A percentile compares a stretch with the other conserved stretches of the same genome.
Evolutionary conservation across 139 green algal species (phyloP).

Genomic region (Closterium sp.): DNA sequence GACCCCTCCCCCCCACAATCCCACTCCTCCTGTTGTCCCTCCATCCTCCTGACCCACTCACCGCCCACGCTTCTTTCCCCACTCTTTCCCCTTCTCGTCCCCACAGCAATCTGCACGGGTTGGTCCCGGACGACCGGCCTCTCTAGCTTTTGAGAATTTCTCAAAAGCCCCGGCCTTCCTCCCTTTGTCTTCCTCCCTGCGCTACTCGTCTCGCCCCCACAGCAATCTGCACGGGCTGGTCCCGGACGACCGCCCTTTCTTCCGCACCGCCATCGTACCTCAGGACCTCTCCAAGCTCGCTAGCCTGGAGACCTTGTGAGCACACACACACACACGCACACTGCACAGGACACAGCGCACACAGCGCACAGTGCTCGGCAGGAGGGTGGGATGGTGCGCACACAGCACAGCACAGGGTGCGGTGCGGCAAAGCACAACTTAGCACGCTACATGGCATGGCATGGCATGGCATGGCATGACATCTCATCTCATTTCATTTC

Average conservation of each 20-base stretch:
- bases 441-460: no score
- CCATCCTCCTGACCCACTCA: no score
- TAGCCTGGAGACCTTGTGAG: background rate
- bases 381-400: no score
- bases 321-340: background rate
- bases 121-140: background rate
- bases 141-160: background rate
- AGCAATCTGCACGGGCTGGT: background rate
- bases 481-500: no score
- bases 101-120: background rate
- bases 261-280: background rate
- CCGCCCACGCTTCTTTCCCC: no score
- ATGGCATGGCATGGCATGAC: no score
- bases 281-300: background rate
- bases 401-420: no score
- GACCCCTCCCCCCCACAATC: no score
- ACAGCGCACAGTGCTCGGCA: no score
- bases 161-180: background rate
- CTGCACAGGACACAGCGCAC: no score
- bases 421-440: no score
- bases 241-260: background rate
- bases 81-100: background rate
- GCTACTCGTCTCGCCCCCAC: background rate
- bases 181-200: background rate
- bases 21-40: no score